A percentile compares a stretch with the other conserved stretches of the same genome.
Conservation (phyloP, 1,284 basidiomycete genomes). For the Blastosporella zonata region DNA sequence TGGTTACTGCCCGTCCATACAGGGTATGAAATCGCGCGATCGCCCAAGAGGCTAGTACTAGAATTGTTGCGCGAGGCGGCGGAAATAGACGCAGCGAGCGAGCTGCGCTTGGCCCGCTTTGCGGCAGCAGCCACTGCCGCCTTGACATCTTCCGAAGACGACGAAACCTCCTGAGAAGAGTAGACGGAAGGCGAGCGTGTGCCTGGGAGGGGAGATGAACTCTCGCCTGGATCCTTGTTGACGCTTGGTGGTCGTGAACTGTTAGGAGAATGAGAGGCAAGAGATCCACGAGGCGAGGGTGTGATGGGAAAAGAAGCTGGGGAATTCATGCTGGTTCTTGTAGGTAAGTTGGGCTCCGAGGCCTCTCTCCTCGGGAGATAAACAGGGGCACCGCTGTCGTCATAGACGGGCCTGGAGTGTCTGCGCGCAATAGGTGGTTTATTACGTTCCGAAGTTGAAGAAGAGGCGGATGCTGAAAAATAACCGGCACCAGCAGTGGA, state of each 20-base stretch:
- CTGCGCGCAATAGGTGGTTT: conserved; percentile 33
- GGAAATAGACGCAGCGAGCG: conserved; percentile 36
- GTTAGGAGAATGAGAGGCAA: conserved; percentile 36
- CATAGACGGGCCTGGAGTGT: conserved; percentile 37
- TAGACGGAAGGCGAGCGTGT: conserved; percentile 53
- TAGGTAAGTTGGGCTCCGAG: conserved; percentile 35
- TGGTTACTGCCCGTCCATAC: conserved; percentile 36
- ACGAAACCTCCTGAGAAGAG: conserved; percentile 41
- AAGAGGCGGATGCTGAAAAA: conserved; percentile 32
- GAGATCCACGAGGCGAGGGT: conserved; percentile 25
- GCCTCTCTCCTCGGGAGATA: conserved; percentile 39
- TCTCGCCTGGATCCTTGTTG: conserved; percentile 28
- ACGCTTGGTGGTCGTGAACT: conserved; percentile 51
- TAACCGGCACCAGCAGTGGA: conserved; percentile 8
- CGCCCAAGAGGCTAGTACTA: conserved; percentile 29
- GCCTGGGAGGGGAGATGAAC: conserved; percentile 25
- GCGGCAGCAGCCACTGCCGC: conserved; percentile 35
- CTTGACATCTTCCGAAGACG: conserved; percentile 55
- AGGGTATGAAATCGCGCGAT: conserved; percentile 34
- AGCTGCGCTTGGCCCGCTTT: conserved; percentile 37
- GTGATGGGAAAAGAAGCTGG: conserved; percentile 15
- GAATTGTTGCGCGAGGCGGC: conserved; percentile 21
- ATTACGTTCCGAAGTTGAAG: conserved; percentile 42
- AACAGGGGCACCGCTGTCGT: conserved; percentile 22
- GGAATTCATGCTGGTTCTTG: conserved; percentile 11